Evolutionary conservation across 1,139 yeast species (phyloP).

Genomic region (Sugiyamaella sp.): DNA sequence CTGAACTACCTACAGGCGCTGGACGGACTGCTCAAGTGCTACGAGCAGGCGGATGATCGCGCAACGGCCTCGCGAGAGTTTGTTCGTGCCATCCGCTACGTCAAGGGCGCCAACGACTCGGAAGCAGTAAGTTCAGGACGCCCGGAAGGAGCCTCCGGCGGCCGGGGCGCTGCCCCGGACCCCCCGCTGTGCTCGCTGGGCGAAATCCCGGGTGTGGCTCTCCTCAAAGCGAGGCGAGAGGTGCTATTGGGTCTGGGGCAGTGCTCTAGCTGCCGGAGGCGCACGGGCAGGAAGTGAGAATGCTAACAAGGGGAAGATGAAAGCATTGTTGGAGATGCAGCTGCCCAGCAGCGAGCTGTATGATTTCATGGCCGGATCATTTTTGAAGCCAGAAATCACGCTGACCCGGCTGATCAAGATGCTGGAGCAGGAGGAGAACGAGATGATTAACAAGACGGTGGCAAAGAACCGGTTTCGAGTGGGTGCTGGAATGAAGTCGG

Average conservation of each 20-base stretch:
- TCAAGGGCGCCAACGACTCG: slow-evolving; percentile 24
- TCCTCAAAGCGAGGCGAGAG: neutral
- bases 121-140: slow-evolving; percentile 25
- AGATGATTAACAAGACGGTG: slow-evolving; percentile 32
- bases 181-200: too few relatives aligned
- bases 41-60: slow-evolving; percentile 35
- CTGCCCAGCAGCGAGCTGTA: slow-evolving; percentile 68
- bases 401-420: slow-evolving; percentile 55
- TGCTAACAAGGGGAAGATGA: slow-evolving; percentile 41
- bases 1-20: slow-evolving; percentile 45
- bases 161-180: too few relatives aligned
- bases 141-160: too few relatives aligned
- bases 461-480: slow-evolving; percentile 39
- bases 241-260: too few relatives aligned
- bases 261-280: slow-evolving; percentile 4
- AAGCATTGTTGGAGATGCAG: slow-evolving; percentile 54
- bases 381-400: slow-evolving; percentile 57
- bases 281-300: slow-evolving; percentile 19
- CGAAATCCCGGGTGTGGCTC: too few relatives aligned
- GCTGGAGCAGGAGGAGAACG: slow-evolving; percentile 49
- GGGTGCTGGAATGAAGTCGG: slow-evolving; percentile 42
- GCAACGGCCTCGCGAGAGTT: slow-evolving; percentile 34
- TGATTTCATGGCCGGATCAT: slow-evolving; percentile 54
- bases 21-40: slow-evolving; percentile 34
- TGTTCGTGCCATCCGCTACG: slow-evolving; percentile 25